Evolutionary conservation across 1,284 basidiomycete species (phyloP).

Genomic region (Irpex sp.): DNA sequence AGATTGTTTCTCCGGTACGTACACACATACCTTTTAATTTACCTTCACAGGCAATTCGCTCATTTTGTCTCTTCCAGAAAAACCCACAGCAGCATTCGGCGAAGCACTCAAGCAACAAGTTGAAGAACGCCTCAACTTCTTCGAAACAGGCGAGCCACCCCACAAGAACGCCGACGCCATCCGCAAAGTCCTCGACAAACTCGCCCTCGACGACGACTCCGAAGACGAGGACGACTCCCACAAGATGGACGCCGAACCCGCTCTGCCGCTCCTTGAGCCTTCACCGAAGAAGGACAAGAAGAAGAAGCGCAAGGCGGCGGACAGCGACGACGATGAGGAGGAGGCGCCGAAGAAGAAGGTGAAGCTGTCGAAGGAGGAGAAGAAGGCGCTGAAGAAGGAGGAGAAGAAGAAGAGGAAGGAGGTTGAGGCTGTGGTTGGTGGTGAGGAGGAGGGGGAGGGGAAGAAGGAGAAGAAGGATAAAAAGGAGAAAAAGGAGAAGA

Average conservation of each 20-base stretch:
- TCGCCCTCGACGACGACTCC: conserved; percentile 60
- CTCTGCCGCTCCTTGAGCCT: conserved; percentile 49
- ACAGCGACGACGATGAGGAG: conserved; percentile 51
- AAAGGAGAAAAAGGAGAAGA: conserved; percentile 30
- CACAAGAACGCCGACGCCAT: conserved; percentile 87
- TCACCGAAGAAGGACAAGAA: conserved; percentile 49
- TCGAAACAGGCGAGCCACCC: conserved; percentile 83
- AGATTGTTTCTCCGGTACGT: conserved; percentile 87
- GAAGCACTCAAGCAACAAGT: conserved; percentile 93
- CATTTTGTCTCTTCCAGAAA: conserved; percentile 40
- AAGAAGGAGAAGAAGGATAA: conserved; percentile 34
- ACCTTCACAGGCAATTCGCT: too few species aligned
- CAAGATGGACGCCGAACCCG: conserved; percentile 33
- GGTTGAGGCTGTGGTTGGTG: conserved; percentile 34
- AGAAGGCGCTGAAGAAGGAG: conserved; percentile 75
- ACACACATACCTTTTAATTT: too few species aligned
- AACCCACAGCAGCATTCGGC: conserved; percentile 90
- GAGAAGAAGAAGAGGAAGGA: conserved; percentile 53
- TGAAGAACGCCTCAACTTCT: conserved; percentile 93
- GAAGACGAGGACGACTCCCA: conserved; percentile 58
- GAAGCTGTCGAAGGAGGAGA: conserved; percentile 78
- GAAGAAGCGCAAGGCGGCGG: conserved; percentile 59
- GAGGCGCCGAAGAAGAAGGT: conserved; percentile 60
- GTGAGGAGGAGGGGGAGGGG: conserved; percentile 18
- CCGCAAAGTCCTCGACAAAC: conserved; percentile 78